Evolutionary conservation across 495 filamentous ascomycete species (phyloP).

Genomic region (Penicillium fimorum): DNA sequence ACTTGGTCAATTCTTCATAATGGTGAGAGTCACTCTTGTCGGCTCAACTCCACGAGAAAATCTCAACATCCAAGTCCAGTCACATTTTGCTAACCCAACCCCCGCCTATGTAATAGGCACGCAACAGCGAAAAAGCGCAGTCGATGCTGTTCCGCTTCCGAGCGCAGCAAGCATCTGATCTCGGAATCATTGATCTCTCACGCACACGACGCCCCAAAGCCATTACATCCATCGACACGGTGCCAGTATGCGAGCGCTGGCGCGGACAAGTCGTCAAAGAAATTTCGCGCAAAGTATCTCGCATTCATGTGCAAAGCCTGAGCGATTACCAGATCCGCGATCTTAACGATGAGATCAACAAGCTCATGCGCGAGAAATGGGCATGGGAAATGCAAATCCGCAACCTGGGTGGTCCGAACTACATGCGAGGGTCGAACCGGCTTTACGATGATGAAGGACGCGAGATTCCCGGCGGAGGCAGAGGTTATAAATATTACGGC

Average conservation of each 20-base stretch:
- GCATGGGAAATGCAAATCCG: constrained; percentile 98
- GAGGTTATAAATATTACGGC: constrained; percentile 91
- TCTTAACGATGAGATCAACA: constrained; percentile 99
- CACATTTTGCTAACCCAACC: constrained; percentile 24
- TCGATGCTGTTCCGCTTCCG: constrained; percentile 99
- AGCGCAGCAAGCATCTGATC: constrained; percentile 91
- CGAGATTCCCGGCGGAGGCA: constrained; percentile 86
- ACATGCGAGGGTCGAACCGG: constrained; percentile 84
- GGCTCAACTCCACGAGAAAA: background rate
- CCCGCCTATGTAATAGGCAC: constrained; percentile 50
- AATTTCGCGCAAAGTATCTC: constrained; percentile 90
- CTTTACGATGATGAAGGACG: constrained; percentile 90
- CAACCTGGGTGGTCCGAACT: constrained; percentile 92
- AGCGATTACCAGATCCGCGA: constrained; percentile 97
- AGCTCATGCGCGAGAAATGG: constrained; percentile 96
- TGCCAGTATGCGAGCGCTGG: constrained; percentile 95
- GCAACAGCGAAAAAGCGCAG: constrained; percentile 96
- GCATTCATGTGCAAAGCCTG: constrained; percentile 85
- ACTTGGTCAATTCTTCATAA: constrained; percentile 27
- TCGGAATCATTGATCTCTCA: constrained; percentile 93
- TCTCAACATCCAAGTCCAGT: background rate
- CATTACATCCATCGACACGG: constrained; percentile 78
- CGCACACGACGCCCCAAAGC: constrained; percentile 84
- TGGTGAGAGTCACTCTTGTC: constrained; percentile 26
- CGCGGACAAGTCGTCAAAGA: constrained; percentile 96